Evolutionary conservation across 768 basidiomycete species (phyloP).

Genomic region (Agaricus blazei): DNA sequence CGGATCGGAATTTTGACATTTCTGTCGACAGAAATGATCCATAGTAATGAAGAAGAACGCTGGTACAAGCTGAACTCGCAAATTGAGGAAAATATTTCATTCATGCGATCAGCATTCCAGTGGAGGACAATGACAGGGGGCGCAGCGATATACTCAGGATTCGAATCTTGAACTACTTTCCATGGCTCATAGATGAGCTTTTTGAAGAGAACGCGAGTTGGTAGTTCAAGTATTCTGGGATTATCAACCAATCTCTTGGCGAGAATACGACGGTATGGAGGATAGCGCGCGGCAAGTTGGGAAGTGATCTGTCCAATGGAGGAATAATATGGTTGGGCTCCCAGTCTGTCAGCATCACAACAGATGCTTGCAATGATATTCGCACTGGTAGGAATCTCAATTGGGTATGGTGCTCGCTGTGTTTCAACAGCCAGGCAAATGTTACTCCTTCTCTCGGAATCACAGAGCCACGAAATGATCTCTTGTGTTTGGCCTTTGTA

Average conservation of each 20-base stretch:
- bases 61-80: not conserved
- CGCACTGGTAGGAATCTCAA: not conserved
- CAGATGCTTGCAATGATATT: not conserved
- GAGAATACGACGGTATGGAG: conserved; percentile 14
- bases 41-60: not conserved
- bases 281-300: conserved; percentile 16
- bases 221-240: conserved; percentile 16
- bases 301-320: conserved; percentile 16
- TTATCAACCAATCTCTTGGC: conserved; percentile 12
- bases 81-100: not conserved
- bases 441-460: not conserved
- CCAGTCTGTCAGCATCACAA: not conserved
- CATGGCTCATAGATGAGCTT: conserved; percentile 19
- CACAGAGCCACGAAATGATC: not conserved
- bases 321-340: not conserved
- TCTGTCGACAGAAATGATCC: not conserved
- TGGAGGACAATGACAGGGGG: not conserved
- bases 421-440: not conserved
- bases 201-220: conserved; percentile 16
- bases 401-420: not conserved
- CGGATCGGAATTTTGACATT: not conserved
- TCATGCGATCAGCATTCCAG: not conserved
- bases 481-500: not conserved
- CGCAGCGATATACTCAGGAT: not conserved
- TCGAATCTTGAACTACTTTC: conserved; percentile 6